Conservation (phyloP, 208 protist genomes). For the Sergeia podlipaevii region DNA sequence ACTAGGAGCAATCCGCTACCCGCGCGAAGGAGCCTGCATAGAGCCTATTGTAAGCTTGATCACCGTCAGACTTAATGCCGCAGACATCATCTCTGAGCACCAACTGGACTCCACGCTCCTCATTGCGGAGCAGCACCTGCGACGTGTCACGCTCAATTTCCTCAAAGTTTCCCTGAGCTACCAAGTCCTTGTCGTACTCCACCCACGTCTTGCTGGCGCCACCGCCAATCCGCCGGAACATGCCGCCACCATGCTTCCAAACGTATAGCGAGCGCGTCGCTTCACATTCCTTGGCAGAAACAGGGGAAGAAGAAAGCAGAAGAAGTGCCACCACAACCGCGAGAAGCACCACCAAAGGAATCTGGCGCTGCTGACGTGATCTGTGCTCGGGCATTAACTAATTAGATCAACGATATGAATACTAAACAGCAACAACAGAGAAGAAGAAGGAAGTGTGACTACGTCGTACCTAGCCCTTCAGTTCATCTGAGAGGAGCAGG, state of each 20-base stretch:
- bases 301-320: not conserved
- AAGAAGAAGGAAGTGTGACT: not conserved
- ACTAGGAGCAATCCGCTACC: constrained; percentile 65
- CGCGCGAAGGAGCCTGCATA: constrained; percentile 58
- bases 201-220: constrained; percentile 23
- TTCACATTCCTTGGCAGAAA: constrained; percentile 46
- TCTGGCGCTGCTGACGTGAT: no score
- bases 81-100: constrained; percentile 53
- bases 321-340: constrained; percentile 6
- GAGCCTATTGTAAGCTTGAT: constrained; percentile 62
- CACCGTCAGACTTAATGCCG: constrained; percentile 33
- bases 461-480: not conserved
- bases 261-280: constrained; percentile 22
- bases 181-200: constrained; percentile 43
- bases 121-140: constrained; percentile 46
- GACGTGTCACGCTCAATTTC: constrained; percentile 28
- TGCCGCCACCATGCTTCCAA: constrained; percentile 67
- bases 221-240: constrained; percentile 30
- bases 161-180: constrained; percentile 24
- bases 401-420: not conserved
- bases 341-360: not conserved
- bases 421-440: not conserved
- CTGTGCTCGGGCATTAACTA: not conserved
- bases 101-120: constrained; percentile 31
- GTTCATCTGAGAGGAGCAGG: not conserved